These are phyloP conservation scores for Helianthus tuberosus DNA, from an alignment of 129 eudicot genomes.

Conservation along the genomic window DNA sequence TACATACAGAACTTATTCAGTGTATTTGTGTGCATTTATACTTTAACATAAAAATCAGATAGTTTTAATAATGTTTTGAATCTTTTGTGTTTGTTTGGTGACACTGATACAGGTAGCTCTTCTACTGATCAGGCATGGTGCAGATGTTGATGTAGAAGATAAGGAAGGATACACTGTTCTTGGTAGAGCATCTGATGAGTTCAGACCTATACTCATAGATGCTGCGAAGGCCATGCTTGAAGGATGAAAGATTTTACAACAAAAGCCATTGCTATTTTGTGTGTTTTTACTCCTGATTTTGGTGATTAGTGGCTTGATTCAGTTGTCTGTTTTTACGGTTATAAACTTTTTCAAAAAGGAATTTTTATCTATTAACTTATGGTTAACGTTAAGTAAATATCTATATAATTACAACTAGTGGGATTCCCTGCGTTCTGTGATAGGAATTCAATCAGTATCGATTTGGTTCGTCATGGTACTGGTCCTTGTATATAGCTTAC, in stretches of 20 bases:
- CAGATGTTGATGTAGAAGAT: slow-evolving; percentile 86
- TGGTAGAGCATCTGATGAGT: slow-evolving; percentile 75
- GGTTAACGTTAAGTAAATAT: no score
- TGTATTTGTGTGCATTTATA: slow-evolving; percentile 11
- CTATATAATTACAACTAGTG: no score
- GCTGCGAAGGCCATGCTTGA: slow-evolving; percentile 95
- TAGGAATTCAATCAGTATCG: no score
- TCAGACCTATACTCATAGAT: slow-evolving; percentile 64
- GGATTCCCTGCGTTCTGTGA: no score
- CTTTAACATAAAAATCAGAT: not conserved
- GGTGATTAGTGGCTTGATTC: no score
- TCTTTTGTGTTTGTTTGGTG: slow-evolving; percentile 11
- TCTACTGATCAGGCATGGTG: slow-evolving; percentile 89
- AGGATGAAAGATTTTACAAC: slow-evolving; percentile 44
- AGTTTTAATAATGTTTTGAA: not conserved
- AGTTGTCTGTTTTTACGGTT: no score
- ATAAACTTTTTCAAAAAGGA: no score
- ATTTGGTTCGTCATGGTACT: no score
- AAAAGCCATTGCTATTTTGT: not conserved
- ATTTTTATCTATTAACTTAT: no score
- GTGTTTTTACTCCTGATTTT: no score
- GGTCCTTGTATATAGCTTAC: no score
- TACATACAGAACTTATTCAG: slow-evolving; percentile 25
- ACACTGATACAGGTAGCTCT: slow-evolving; percentile 71
- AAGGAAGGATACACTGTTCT: slow-evolving; percentile 95